These are phyloP conservation scores for Teratosphaeria viscida DNA, from an alignment of 2,329 filamentous ascomycete species.

Conservation along the genomic window DNA sequence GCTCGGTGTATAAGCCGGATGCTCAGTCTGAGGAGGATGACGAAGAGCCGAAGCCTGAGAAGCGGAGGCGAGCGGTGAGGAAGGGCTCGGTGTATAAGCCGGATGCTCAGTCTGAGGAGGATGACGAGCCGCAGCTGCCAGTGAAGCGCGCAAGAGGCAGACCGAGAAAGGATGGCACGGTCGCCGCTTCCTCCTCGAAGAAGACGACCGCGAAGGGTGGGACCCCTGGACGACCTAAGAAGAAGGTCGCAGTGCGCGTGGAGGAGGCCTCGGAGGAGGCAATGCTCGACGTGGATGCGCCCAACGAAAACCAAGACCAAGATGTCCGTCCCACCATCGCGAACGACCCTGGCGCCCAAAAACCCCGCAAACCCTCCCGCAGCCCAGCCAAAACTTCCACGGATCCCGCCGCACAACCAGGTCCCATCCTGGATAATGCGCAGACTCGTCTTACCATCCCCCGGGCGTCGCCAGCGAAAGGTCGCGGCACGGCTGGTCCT, in stretches of 20 bases:
- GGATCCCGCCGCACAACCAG: background rate
- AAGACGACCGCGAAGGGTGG: background rate
- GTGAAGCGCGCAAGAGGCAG: background rate
- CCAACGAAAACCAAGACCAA: background rate
- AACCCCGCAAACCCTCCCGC: background rate
- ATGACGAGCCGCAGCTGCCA: background rate
- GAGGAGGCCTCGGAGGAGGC: background rate
- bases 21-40: background rate
- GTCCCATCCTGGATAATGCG: background rate
- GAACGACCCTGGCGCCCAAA: background rate
- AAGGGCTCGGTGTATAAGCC: background rate
- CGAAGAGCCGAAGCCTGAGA: background rate
- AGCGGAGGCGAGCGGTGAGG: background rate
- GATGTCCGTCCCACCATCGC: background rate
- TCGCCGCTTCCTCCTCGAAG: background rate
- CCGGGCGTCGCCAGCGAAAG: background rate
- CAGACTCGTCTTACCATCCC: background rate
- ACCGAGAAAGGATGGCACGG: background rate
- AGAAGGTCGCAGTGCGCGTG: background rate
- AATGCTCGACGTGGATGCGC: too few relatives aligned
- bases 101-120: background rate
- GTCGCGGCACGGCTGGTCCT: background rate
- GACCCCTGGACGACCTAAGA: background rate
- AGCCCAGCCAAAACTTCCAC: background rate
- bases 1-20: background rate